Evolutionary conservation across 2,329 filamentous ascomycete genomes (phyloP), one percentile per base, ranked within the genome.

Genomic region (Trichoderma sp.): DNA sequence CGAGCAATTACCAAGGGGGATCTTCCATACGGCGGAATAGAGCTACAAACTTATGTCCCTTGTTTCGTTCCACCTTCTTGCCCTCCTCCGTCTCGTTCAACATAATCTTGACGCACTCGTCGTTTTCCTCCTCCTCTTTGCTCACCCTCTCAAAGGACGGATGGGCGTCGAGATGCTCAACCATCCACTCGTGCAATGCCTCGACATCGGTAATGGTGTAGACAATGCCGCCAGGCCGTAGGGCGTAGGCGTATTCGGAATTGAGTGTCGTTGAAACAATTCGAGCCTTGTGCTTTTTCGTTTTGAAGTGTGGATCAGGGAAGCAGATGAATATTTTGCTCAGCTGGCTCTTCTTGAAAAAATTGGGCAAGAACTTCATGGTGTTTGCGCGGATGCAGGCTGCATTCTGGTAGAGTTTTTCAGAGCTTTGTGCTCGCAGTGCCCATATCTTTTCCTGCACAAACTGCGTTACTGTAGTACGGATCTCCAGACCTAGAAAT

Each of bases 331-430:
- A 99, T 82, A 98, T 94, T 82, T 97, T 97, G 77, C 89, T 90
- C 16, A 99, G 90, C 83, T 98, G 95, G 16, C 86, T 88, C 81
- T 92, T 93, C 73, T 85, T 87, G 88, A 99, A 98, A 88, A 98
- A 98, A 83, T 99, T 98, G 77, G 97, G 96, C n/a, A 99, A 88
- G 84, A 98, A 99, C 84, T 99, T 99, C 97, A 99, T 99, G 6
- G 95, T 94, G 86, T 99, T 99, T 78, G 94, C 94, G 77, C 97
- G 93, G 65, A 99, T 87, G 82, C 95, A 97, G 41, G 93, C 92
- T 72, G 96, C 93, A 83, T 99, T 99, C 82, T 97, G 93, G 83
- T 95, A 98, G 64, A 86, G 84, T 68, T 85, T 84, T 6, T 86
- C 85, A 6, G 85, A 81, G 78, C 90, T 89, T 81, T 95, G 92